Conservation (phyloP, 106 monocot species). For the Dendrobium officinale region DNA sequence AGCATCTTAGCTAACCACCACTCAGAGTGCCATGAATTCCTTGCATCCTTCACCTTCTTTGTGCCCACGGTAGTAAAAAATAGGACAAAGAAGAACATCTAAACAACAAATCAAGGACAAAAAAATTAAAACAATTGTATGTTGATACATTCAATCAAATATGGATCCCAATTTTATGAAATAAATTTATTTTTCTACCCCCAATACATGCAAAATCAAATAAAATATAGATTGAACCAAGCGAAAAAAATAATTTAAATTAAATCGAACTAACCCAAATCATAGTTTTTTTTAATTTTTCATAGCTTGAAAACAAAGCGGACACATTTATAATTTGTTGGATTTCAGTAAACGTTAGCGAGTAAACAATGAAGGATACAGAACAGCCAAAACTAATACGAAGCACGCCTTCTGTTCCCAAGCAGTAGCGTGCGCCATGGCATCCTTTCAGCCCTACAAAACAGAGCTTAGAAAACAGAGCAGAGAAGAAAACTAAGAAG, state of each 20-base stretch:
- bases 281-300: too few species aligned
- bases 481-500: neutral
- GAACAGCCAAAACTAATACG: constrained; percentile 82
- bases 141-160: too few species aligned
- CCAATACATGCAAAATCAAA: too few species aligned
- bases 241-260: too few species aligned
- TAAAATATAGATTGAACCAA: too few species aligned
- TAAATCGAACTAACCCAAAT: too few species aligned
- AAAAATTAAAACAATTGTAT: too few species aligned
- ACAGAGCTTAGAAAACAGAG: neutral
- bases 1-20: constrained; percentile 77
- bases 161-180: too few species aligned
- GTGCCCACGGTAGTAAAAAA: constrained; percentile 63
- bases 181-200: too few species aligned
- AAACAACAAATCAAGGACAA: neutral
- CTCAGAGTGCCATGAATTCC: constrained; percentile 81
- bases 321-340: too few species aligned
- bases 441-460: constrained; percentile 66
- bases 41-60: constrained; percentile 39
- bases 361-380: constrained; percentile 52
- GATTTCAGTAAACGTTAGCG: too few species aligned
- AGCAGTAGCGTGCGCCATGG: constrained; percentile 58
- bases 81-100: constrained; percentile 87
- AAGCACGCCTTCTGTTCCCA: constrained; percentile 86
- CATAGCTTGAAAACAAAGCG: too few species aligned